phyloP scores from a whole-genome alignment of 2,329 filamentous ascomycete species.

The Sclerotinia trifoliorum region DNA sequence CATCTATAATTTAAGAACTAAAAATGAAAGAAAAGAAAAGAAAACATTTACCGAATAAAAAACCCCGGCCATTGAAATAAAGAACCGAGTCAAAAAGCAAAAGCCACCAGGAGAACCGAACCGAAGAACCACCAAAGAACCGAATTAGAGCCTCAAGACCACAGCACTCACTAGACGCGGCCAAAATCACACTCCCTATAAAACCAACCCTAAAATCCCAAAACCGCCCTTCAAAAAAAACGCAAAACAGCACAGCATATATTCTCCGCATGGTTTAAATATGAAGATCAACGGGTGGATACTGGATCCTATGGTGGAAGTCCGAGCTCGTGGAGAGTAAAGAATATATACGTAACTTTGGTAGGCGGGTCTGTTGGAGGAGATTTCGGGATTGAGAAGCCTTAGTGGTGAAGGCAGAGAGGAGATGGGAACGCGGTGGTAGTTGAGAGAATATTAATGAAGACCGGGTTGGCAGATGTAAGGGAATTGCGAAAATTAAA shows the following conservation, averaged over 20 bases:
- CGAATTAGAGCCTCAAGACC: no score
- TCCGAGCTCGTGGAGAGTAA: slow-evolving; percentile 16
- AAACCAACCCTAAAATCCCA: no score
- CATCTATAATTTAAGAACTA: no score
- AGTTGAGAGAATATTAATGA: neutral
- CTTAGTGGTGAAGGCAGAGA: neutral
- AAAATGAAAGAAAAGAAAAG: no score
- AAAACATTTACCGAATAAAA: no score
- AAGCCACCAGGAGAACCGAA: no score
- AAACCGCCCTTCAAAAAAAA: no score
- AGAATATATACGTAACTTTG: slow-evolving; percentile 2
- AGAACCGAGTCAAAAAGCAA: no score
- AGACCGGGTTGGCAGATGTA: neutral
- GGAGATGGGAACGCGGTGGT: neutral
- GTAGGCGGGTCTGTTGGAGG: neutral
- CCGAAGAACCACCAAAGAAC: no score
- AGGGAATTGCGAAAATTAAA: neutral
- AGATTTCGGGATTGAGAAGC: neutral
- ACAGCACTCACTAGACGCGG: no score
- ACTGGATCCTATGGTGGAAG: slow-evolving; percentile 1
- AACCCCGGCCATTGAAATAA: no score
- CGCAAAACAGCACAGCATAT: slow-evolving; percentile 4
- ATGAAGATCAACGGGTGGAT: slow-evolving; percentile 13
- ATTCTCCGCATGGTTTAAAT: neutral
- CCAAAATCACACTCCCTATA: no score